Conservation (phyloP, 78 protist species). For the Trichosphaerium sp. region DNA sequence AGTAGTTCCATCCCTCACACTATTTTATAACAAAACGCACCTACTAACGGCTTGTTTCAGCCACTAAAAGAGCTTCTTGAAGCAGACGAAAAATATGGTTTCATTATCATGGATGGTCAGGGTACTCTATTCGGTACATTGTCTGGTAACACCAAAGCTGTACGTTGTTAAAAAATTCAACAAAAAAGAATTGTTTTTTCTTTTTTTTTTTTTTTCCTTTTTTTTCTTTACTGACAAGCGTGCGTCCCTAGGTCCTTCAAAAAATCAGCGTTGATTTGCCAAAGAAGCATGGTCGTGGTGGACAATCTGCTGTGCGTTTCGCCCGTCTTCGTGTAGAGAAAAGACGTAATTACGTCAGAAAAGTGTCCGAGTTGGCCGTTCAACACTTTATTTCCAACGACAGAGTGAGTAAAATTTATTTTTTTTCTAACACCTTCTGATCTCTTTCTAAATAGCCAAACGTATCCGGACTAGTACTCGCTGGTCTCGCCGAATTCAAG, state of each 20-base stretch:
- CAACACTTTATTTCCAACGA: slow-evolving; percentile 90
- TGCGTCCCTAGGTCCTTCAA: slow-evolving; percentile 84
- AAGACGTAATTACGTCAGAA: slow-evolving; percentile 95
- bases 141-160: slow-evolving; percentile 89
- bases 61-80: slow-evolving; percentile 87
- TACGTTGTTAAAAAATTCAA: too few relatives aligned
- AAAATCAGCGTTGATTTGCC: slow-evolving; percentile 97
- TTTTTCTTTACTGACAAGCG: too few relatives aligned
- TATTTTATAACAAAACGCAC: too few relatives aligned
- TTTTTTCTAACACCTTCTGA: not conserved
- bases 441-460: slow-evolving; percentile 41
- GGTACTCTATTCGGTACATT: slow-evolving; percentile 95
- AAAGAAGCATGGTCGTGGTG: slow-evolving; percentile 99
- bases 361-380: slow-evolving; percentile 91
- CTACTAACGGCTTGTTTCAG: not conserved
- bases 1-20: not conserved
- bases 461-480: slow-evolving; percentile 93
- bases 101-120: slow-evolving; percentile 95
- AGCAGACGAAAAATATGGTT: slow-evolving; percentile 92
- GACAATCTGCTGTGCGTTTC: slow-evolving; percentile 98
- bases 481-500: slow-evolving; percentile 99
- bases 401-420: slow-evolving; percentile 18
- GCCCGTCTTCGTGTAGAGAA: slow-evolving; percentile 97
- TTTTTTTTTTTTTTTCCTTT: too few relatives aligned
- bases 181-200: too few relatives aligned